Evolutionary conservation across 2,329 filamentous ascomycete species (phyloP).

Genomic region (Trichoderma pleuroti): DNA sequence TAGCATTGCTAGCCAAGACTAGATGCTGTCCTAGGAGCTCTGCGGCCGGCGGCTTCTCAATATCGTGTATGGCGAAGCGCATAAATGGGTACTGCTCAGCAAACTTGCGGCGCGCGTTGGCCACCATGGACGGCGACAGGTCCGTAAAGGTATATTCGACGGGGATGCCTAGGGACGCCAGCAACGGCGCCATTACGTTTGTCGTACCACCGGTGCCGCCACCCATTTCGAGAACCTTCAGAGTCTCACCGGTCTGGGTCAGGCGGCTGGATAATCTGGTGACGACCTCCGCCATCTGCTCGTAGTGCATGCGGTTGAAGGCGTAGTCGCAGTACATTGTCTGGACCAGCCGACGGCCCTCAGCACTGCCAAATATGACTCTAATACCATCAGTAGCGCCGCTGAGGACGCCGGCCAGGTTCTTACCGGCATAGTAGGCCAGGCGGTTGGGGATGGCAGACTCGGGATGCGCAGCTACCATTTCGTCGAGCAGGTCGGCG

Average conservation of each 20-base stretch:
- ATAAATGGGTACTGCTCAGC: constrained; percentile 19
- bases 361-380: constrained; percentile 37
- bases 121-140: constrained; percentile 27
- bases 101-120: constrained; percentile 12
- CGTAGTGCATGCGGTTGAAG: constrained; percentile 33
- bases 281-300: constrained; percentile 35
- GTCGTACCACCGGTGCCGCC: constrained; percentile 36
- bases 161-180: constrained; percentile 27
- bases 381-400: constrained; percentile 37
- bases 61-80: constrained; percentile 15
- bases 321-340: constrained; percentile 36
- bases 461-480: neutral
- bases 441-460: constrained; percentile 17
- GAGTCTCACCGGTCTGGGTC: neutral
- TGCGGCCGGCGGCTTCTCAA: neutral
- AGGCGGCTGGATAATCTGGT: constrained; percentile 4
- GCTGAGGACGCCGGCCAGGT: constrained; percentile 29
- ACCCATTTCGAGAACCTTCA: constrained; percentile 31
- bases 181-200: constrained; percentile 26
- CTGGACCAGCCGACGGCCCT: constrained; percentile 35
- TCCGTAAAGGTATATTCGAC: constrained; percentile 41
- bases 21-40: constrained; percentile 26
- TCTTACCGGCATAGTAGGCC: constrained; percentile 27
- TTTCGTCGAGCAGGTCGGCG: neutral
- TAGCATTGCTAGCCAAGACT: constrained; percentile 34